A percentile compares a stretch with the other conserved stretches of the same genome.
Conservation (phyloP, 768 basidiomycete genomes). For the Trametes meyenii region DNA sequence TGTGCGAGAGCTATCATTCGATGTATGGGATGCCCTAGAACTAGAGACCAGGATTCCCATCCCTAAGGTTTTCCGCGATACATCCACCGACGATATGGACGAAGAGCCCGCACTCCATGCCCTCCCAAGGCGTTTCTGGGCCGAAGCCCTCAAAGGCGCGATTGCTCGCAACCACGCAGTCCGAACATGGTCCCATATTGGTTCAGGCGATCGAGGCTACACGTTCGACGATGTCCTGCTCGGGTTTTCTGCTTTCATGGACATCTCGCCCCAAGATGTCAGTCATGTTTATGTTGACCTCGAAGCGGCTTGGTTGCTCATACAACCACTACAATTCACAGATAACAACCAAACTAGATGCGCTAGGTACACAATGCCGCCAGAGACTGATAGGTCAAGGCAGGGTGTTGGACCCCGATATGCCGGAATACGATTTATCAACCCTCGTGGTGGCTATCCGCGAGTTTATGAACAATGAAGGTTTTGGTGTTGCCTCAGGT, state of each 20-base stretch:
- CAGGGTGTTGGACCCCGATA: slow-evolving; percentile 34
- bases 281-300: slow-evolving; percentile 10
- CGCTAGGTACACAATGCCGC: slow-evolving; percentile 44
- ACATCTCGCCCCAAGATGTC: slow-evolving; percentile 47
- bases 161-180: slow-evolving; percentile 49
- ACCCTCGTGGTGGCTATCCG: slow-evolving; percentile 49
- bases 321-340: slow-evolving; percentile 6
- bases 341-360: slow-evolving; percentile 35
- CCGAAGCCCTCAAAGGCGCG: slow-evolving; percentile 43
- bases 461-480: slow-evolving; percentile 50
- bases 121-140: slow-evolving; percentile 54
- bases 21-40: slow-evolving; percentile 57
- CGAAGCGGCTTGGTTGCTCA: neutral
- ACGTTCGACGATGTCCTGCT: slow-evolving; percentile 51
- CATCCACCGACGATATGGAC: neutral
- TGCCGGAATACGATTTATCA: slow-evolving; percentile 38
- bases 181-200: slow-evolving; percentile 37
- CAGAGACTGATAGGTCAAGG: slow-evolving; percentile 37
- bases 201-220: neutral
- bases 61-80: slow-evolving; percentile 16
- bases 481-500: slow-evolving; percentile 50
- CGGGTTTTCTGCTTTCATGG: slow-evolving; percentile 57
- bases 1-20: slow-evolving; percentile 38
- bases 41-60: slow-evolving; percentile 36
- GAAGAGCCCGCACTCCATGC: slow-evolving; percentile 31